Evolutionary conservation across 208 protist genomes (phyloP).

Genomic region (Wallacemonas sp.): DNA sequence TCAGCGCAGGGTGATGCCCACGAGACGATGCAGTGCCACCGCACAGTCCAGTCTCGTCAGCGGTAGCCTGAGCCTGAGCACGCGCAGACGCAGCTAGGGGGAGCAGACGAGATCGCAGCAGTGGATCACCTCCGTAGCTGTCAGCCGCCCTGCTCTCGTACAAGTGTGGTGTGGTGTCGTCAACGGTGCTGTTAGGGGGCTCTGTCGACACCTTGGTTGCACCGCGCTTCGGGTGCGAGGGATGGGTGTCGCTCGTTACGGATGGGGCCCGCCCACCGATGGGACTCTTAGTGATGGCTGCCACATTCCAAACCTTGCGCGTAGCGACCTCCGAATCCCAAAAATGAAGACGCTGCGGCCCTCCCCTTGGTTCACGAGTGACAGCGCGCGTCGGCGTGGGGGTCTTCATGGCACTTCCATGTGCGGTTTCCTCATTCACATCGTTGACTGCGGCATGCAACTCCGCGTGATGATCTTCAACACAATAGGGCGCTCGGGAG

Average conservation of each 20-base stretch:
- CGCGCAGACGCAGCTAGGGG: background rate
- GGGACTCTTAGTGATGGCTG: too few relatives aligned
- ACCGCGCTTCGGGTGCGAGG: too few relatives aligned
- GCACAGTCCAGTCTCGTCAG: background rate
- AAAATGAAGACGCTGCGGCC: background rate
- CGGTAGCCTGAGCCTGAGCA: background rate
- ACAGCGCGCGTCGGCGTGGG: background rate
- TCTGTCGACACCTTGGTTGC: too few relatives aligned
- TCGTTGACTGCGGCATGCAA: too few relatives aligned
- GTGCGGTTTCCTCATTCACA: too few relatives aligned
- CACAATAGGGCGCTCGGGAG: background rate
- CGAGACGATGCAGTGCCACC: constrained; percentile 17
- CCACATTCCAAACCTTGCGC: too few relatives aligned
- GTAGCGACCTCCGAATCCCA: background rate
- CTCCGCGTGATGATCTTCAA: too few relatives aligned
- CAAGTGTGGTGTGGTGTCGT: background rate
- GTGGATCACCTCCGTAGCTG: constrained; percentile 10
- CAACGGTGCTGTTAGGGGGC: too few relatives aligned
- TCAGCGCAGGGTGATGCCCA: constrained; percentile 19
- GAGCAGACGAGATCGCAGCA: constrained; percentile 4
- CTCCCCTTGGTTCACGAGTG: background rate
- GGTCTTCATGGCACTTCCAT: background rate
- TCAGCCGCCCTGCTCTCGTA: background rate
- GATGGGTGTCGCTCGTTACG: too few relatives aligned
- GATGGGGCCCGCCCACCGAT: too few relatives aligned